phyloP scores from a whole-genome alignment of 2,329 filamentous ascomycete species.

The Colletotrichum shisoi region DNA sequence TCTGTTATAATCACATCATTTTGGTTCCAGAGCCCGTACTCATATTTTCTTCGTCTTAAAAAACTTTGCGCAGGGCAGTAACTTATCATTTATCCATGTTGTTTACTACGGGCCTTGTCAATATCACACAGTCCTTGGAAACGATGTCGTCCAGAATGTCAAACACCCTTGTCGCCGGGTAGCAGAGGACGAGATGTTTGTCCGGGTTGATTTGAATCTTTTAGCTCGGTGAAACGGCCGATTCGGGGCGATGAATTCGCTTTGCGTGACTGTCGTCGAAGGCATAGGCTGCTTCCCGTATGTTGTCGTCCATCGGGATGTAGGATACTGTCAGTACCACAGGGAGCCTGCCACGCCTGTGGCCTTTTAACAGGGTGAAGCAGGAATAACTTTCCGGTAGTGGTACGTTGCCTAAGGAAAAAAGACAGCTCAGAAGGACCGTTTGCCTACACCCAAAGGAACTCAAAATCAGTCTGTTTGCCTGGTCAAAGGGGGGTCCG shows the following conservation, averaged over 20 bases:
- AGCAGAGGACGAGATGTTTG: slow-evolving; percentile 24
- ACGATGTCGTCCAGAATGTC: rapidly evolving
- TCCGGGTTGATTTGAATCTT: slow-evolving; percentile 21
- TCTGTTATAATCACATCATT: too few relatives aligned
- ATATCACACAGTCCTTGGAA: rapidly evolving
- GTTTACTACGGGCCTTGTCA: neutral
- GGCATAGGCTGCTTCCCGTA: neutral
- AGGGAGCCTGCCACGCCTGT: too few relatives aligned
- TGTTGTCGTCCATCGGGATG: slow-evolving; percentile 1
- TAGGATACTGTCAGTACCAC: neutral
- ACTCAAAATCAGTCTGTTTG: too few relatives aligned
- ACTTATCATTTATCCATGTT: neutral
- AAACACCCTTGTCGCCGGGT: neutral
- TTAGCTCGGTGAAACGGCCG: neutral
- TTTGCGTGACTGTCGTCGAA: neutral
- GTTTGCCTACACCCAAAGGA: too few relatives aligned
- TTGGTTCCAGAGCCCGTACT: too few relatives aligned
- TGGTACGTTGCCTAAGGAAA: too few relatives aligned
- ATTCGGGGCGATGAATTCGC: rapidly evolving
- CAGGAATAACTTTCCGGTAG: too few relatives aligned
- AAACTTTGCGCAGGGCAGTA: too few relatives aligned
- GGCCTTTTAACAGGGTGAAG: too few relatives aligned
- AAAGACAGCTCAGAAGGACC: too few relatives aligned
- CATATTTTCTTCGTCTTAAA: too few relatives aligned
- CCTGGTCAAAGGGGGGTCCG: too few relatives aligned